Evolutionary conservation across 352 stramenopile genomes (phyloP), one percentile per base, ranked within the genome.

Genomic region (Phytophthora sp.): DNA sequence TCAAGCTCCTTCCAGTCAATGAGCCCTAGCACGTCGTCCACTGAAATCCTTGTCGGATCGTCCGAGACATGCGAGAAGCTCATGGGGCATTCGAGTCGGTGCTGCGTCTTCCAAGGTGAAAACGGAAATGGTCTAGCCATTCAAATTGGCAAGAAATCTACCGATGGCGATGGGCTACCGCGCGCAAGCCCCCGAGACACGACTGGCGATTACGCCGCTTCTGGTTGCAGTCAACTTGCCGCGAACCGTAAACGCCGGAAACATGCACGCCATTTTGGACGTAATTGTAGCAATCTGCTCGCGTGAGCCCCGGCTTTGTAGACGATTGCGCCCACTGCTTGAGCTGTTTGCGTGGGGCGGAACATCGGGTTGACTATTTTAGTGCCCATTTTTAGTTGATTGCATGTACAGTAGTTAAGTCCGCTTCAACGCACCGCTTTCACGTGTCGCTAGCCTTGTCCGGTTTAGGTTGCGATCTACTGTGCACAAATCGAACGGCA

Each of bases 1-100:
- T 77, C 69, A 6, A 74, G 52, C 64, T 73, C 69, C 57, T 77
- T 71, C 58, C 65, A 72, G 55, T 77, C 59, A n/a, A 77, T 71
- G 18, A 77, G 69, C 3, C 60, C 65, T 5, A 73, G 61, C 11
- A 73, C 55, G 39, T 66, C 66, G 21, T 73, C 70, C 33, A 78
- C 59, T 7, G 71, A 73, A 35, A 78, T 53, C 29, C 53, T 47
- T 21, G 66, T 60, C 31, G 66, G 33, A 23, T 77, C 66, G 39
- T 74, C 66, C n/a, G 60, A 66, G 27, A 67, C 31, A 42, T 63
- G 71, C 29, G 60, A 63, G 55, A 52, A 66, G 35, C 49, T 74
- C 66, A 74, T 74, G 47, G 47, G 47, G 46, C 66, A 66, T 66
- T 66, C 52, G 38, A 15, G 57, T 45, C 12, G 53, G 45, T 61